Evolutionary conservation across 2,329 filamentous ascomycete genomes (phyloP).

Genomic region (Phyllosticta ampelicida): DNA sequence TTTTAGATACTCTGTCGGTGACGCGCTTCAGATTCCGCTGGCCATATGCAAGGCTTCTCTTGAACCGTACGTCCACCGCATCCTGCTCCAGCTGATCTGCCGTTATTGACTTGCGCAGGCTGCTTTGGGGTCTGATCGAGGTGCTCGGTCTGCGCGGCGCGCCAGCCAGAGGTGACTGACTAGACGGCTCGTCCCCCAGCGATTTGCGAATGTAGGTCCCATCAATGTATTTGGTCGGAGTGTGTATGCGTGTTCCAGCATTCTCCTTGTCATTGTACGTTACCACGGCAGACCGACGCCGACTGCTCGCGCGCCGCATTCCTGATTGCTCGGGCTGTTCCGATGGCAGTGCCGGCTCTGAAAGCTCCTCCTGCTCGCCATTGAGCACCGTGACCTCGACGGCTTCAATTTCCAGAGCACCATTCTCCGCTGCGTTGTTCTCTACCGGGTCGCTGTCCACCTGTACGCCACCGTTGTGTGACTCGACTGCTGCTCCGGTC

Average conservation of each 20-base stretch:
- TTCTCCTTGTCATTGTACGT: constrained; percentile 59
- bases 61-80: neutral
- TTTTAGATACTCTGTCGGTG: neutral
- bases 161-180: neutral
- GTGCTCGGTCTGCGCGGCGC: neutral
- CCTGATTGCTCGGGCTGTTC: constrained; percentile 15
- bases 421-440: constrained; percentile 1
- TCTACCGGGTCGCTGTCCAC: constrained; percentile 18
- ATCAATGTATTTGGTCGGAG: constrained; percentile 34
- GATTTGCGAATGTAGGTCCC: constrained; percentile 10
- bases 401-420: constrained; percentile 15
- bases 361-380: constrained; percentile 13
- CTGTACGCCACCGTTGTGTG: neutral
- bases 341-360: constrained; percentile 14
- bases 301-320: constrained; percentile 38
- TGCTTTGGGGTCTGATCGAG: neutral
- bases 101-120: neutral
- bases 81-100: neutral
- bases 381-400: constrained; percentile 14
- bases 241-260: constrained; percentile 51
- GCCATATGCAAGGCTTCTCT: neutral
- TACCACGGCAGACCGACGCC: constrained; percentile 44
- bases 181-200: constrained; percentile 19
- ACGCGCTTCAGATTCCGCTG: neutral
- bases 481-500: neutral